Percentiles rank a stretch among this genome's conserved stretches.
phyloP scores from a whole-genome alignment of 2,329 filamentous ascomycete species.

The Lasiodiplodia citricola region DNA sequence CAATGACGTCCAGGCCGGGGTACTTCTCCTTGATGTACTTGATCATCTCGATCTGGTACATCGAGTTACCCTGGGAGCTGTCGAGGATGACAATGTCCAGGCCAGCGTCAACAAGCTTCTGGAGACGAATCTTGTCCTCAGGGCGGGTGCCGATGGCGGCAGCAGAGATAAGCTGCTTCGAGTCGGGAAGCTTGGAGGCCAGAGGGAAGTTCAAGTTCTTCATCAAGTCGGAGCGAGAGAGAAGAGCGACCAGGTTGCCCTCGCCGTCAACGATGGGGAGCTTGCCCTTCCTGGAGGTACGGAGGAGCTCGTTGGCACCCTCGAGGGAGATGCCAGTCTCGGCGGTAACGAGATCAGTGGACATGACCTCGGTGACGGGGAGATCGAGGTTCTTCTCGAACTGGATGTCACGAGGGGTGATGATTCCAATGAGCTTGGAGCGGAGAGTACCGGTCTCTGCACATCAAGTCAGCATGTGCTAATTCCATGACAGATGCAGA shows the following conservation, averaged over 20 bases:
- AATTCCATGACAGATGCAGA: conserved; percentile 34
- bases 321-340: conserved; percentile 78
- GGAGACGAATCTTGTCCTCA: conserved; percentile 85
- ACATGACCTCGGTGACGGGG: conserved; percentile 89
- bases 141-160: conserved; percentile 94
- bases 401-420: conserved; percentile 97
- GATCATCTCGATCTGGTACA: conserved; percentile 99
- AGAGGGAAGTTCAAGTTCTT: conserved; percentile 98
- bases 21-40: conserved; percentile 90
- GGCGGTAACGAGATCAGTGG: conserved; percentile 90
- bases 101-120: conserved; percentile 90
- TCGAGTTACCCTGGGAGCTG: conserved; percentile 96
- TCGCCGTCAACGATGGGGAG: conserved; percentile 86
- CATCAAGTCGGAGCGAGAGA: conserved; percentile 79
- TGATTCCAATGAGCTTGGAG: conserved; percentile 95
- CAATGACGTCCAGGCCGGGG: conserved; percentile 90
- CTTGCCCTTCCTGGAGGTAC: conserved; percentile 98
- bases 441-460: conserved; percentile 89
- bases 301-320: conserved; percentile 92
- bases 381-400: conserved; percentile 80
- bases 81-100: conserved; percentile 95
- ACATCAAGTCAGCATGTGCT: conserved; percentile 9
- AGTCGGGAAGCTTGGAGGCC: conserved; percentile 93
- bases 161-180: conserved; percentile 95
- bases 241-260: conserved; percentile 69